Evolutionary conservation across 495 filamentous ascomycete genomes (phyloP), one percentile per base, ranked within the genome.

Genomic region (Aspergillus asperescens): DNA sequence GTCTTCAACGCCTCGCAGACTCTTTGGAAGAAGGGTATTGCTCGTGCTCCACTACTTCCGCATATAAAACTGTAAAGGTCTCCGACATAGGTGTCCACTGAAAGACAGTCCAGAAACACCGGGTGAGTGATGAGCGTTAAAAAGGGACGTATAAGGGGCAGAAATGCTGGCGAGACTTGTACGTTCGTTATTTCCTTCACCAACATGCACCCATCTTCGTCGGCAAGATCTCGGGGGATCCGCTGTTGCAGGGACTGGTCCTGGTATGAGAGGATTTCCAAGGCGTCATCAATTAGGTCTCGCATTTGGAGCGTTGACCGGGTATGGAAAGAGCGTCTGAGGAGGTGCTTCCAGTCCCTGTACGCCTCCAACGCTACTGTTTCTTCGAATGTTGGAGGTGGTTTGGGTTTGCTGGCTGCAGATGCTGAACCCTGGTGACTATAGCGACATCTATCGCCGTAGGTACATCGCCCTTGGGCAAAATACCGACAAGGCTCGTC

Each of bases 61-160:
- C 19, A 16, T 5, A 49, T 49, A 22, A 49, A 49, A 12, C 2
- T 10, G 20, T 49, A 49, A 4, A 49, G 46, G 22, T 49, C 46
- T 0, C 46, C 46, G 10, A 49, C 29, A 13, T 25, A 49, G 2
- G 31, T 49, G 31, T 49, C 46, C 0, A 49, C 46, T 3, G 46
- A 49, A 7, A 49, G 46, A 16, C 46, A 49, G 22, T 38, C 31
- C 7, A 49, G 22, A 8, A 49, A 22, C 1, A 10, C 19, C 1
- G 46, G 31, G 13, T 49, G 31, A 2, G 46, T 35, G n/a, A 49
- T 13, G 5, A 49, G 29, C 12, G 5, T 35, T 7, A 49, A 13
- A 16, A 49, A 49, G 12, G 46, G n/a, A 7, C 15, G 20, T 0
- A 16, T 20, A 10, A 39, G 15, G 5, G 3, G 2, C 0, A 49